Evolutionary conservation across 2,329 filamentous ascomycete species (phyloP), one percentile per base, ranked within the genome.

Genomic region (Alternaria arborescens): DNA sequence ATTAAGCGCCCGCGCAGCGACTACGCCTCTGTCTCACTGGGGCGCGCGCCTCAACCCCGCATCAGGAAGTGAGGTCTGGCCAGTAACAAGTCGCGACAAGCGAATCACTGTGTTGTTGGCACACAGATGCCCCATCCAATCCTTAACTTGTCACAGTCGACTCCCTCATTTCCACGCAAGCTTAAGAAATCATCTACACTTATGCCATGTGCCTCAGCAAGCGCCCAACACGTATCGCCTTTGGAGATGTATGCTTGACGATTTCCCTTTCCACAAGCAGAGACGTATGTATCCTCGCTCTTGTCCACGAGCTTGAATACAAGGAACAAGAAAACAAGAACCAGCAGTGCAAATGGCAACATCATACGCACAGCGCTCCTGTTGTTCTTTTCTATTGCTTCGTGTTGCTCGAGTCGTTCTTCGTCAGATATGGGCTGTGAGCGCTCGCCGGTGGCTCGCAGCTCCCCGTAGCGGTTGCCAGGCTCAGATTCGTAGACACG

Each of bases 261-360:
- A 20, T 66, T 70, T 46, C 76, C 76, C 52, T 70, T 51, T 52
- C 40, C 58, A 67, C 71, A 74, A 47, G 68, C 52, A 61, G 63
- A 10, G 42, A 57, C 48, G 61, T 71, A 46, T 7, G 34, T 53
- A 8, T 34, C 42, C 28, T 52, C 58, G 11, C 47, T 44, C 20
- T 52, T 42, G 47, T 62, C 58, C 10, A 75, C 34, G 18, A 71
- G 65, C 43, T 65, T 63, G 47, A 78, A 72, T 43, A 88, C 67
- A 18, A 82, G 71, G 34, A 87, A 69, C 48, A 88, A 73, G 60
- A 82, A 84, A 16, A 87, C 67, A 4, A 85, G 78, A 54, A 86
- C 79, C 36, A 88, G 72, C 61, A 87, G 73, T 55, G 84, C 85
- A 74, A 87, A 88, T 70, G 87, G 87, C 69, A 88, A 78, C 64